phyloP scores from a whole-genome alignment of 2,329 filamentous ascomycete genomes.

The Conoideocrella luteorostrata region DNA sequence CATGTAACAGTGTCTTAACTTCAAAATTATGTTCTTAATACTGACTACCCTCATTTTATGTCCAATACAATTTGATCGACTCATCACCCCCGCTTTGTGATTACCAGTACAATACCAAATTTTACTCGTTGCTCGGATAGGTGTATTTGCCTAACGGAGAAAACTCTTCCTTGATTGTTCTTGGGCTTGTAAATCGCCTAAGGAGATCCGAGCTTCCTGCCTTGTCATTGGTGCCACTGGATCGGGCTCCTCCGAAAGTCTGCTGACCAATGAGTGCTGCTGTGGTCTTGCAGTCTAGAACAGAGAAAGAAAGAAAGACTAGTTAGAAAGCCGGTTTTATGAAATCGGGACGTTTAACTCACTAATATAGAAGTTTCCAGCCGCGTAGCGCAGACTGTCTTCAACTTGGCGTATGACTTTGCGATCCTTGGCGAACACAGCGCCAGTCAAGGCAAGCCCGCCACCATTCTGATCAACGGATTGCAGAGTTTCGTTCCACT shows the following conservation, averaged over 20 bases:
- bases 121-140: conserved; percentile 43
- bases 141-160: conserved; percentile 30
- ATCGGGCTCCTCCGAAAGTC: conserved; percentile 46
- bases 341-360: conserved; percentile 4
- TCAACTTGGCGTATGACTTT: conserved; percentile 43
- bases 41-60: too few relatives aligned
- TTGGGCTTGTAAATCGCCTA: conserved; percentile 43
- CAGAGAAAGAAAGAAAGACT: neutral
- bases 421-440: conserved; percentile 43
- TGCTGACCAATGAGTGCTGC: conserved; percentile 51
- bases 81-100: too few relatives aligned
- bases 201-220: conserved; percentile 45
- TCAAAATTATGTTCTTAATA: too few relatives aligned
- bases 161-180: conserved; percentile 48
- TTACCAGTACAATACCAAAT: too few relatives aligned
- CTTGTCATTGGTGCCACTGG: conserved; percentile 51
- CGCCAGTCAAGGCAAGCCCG: conserved; percentile 40
- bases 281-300: conserved; percentile 46
- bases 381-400: conserved; percentile 43
- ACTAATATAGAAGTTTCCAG: conserved; percentile 52
- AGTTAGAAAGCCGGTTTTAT: neutral
- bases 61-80: too few relatives aligned
- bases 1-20: too few relatives aligned
- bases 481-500: conserved; percentile 28
- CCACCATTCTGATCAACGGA: conserved; percentile 35